Evolutionary conservation across 169 alveolate genomes (phyloP).

Genomic region (Plasmodium inui): DNA sequence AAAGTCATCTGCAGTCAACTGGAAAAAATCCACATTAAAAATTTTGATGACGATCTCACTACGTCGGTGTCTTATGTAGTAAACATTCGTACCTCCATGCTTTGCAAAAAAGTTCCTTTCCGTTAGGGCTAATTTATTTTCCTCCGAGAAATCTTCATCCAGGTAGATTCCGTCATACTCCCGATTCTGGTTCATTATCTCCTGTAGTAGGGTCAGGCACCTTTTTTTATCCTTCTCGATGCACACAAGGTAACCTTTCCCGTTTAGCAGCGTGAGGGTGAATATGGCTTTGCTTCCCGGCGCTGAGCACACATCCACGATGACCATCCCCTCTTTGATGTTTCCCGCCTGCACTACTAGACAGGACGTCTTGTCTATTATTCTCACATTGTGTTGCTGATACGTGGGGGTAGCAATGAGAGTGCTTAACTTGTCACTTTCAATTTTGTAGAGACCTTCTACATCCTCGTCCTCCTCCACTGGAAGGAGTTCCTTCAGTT

Average conservation of each 20-base stretch:
- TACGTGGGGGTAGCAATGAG: conserved; percentile 17
- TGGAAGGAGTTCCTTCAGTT: not conserved
- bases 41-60: conserved; percentile 40
- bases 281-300: conserved; percentile 75
- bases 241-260: conserved; percentile 70
- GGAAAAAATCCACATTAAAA: conserved; percentile 59
- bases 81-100: not conserved
- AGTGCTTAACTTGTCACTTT: not conserved
- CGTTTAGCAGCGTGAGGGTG: conserved; percentile 3
- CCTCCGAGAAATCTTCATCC: conserved; percentile 31
- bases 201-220: conserved; percentile 54
- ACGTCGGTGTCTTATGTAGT: conserved; percentile 51
- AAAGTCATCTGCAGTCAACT: conserved; percentile 10
- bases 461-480: conserved; percentile 70
- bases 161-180: conserved; percentile 36
- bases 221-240: conserved; percentile 56
- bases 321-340: conserved; percentile 51
- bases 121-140: not conserved
- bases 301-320: conserved; percentile 70
- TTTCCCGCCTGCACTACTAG: conserved; percentile 64
- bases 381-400: conserved; percentile 41
- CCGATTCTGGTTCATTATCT: conserved; percentile 32
- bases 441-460: conserved; percentile 26
- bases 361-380: conserved; percentile 70
- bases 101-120: not conserved